These are phyloP conservation scores for Hypsizygus ulmarius DNA, from an alignment of 1,284 basidiomycete species.

Conservation along the genomic window DNA sequence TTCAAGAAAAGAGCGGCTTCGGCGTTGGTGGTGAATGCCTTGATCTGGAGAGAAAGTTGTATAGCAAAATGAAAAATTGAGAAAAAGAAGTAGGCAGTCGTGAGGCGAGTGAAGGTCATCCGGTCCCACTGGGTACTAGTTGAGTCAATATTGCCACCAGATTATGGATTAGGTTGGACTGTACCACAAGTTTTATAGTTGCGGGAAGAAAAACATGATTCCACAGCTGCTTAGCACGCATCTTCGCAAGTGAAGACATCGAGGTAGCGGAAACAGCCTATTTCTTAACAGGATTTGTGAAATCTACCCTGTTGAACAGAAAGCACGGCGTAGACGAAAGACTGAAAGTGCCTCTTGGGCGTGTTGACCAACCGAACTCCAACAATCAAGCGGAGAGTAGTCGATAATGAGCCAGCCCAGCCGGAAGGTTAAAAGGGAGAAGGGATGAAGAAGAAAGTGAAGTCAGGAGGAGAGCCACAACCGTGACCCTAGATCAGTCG, in stretches of 20 bases:
- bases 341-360: constrained; percentile 48
- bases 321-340: constrained; percentile 17
- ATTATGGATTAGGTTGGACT: constrained; percentile 17
- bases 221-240: constrained; percentile 48
- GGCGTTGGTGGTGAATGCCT: constrained; percentile 64
- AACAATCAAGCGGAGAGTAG: constrained; percentile 16
- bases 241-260: constrained; percentile 21
- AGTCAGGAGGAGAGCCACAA: constrained; percentile 19
- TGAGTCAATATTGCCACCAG: constrained; percentile 8
- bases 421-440: constrained; percentile 39
- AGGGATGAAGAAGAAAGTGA: constrained; percentile 23
- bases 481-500: no score
- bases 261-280: background rate
- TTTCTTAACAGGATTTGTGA: constrained; percentile 7
- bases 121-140: constrained; percentile 61
- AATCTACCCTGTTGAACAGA: constrained; percentile 10
- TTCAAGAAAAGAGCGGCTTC: constrained; percentile 53
- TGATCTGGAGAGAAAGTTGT: constrained; percentile 67
- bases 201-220: constrained; percentile 37
- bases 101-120: constrained; percentile 64
- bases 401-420: constrained; percentile 52
- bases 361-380: constrained; percentile 18
- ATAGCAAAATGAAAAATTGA: constrained; percentile 64
- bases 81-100: constrained; percentile 64
- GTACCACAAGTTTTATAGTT: constrained; percentile 53